Percentiles rank a stretch among this genome's conserved stretches.
phyloP scores from a whole-genome alignment of 345 rosid genomes.

The Gossypium sturtianum region DNA sequence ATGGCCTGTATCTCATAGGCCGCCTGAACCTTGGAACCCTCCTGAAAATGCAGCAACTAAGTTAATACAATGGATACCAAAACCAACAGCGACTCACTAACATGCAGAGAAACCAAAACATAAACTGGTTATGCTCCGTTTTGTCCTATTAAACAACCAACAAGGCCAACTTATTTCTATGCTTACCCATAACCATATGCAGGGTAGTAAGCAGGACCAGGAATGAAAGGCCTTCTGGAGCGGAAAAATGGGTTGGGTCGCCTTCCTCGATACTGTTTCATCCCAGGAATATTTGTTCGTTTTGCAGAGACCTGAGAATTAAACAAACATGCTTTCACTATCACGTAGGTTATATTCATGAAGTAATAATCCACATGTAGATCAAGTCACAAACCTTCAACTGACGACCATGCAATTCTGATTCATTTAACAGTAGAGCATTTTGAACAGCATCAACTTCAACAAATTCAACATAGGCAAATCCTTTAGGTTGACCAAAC shows the following conservation, averaged over 20 bases:
- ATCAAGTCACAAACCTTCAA: constrained; percentile 55
- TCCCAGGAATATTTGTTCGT: constrained; percentile 91
- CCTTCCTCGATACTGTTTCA: constrained; percentile 94
- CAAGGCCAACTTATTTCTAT: neutral
- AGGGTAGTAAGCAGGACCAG: constrained; percentile 56
- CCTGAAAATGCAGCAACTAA: constrained; percentile 39
- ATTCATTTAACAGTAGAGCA: constrained; percentile 85
- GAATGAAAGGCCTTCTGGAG: constrained; percentile 77
- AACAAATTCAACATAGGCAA: constrained; percentile 96
- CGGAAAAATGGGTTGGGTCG: constrained; percentile 60
- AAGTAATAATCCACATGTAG: neutral
- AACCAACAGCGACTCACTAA: neutral
- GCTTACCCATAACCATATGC: constrained; percentile 79
- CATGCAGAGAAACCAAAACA: neutral
- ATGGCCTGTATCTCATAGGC: constrained; percentile 86
- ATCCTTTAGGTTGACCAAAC: constrained; percentile 99
- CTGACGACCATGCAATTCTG: constrained; percentile 96
- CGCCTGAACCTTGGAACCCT: constrained; percentile 92
- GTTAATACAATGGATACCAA: neutral
- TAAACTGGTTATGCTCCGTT: neutral
- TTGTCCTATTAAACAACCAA: neutral
- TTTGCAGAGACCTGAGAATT: constrained; percentile 80
- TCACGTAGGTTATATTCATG: neutral
- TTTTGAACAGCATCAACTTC: constrained; percentile 92
- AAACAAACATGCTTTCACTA: constrained; percentile 9